Evolutionary conservation across 108 stramenopile genomes (phyloP).

Genomic region (Asterionellopsis glacialis): DNA sequence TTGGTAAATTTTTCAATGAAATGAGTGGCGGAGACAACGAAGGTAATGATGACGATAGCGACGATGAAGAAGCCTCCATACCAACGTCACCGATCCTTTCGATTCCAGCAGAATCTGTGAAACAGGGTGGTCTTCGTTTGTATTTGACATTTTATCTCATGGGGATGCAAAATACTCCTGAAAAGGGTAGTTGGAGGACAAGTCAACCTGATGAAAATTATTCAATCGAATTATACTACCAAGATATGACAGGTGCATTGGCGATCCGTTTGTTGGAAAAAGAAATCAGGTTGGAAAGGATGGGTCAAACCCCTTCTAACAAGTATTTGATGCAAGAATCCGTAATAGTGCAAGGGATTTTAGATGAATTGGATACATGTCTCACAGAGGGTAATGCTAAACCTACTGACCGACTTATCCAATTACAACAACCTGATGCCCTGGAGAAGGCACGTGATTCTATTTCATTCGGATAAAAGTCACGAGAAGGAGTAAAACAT

Average conservation of each 20-base stretch:
- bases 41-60: slow-evolving; percentile 6
- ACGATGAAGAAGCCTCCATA: slow-evolving; percentile 27
- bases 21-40: slow-evolving; percentile 14
- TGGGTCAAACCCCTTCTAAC: slow-evolving; percentile 64
- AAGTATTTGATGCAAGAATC: slow-evolving; percentile 74
- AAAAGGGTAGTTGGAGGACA: slow-evolving; percentile 57
- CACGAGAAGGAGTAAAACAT: too few relatives aligned
- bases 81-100: slow-evolving; percentile 35
- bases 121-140: slow-evolving; percentile 70
- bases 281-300: slow-evolving; percentile 51
- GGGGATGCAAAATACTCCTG: slow-evolving; percentile 78
- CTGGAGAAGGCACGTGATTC: slow-evolving; percentile 64
- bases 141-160: slow-evolving; percentile 71
- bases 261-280: slow-evolving; percentile 40
- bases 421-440: slow-evolving; percentile 45
- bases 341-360: slow-evolving; percentile 57
- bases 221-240: slow-evolving; percentile 60
- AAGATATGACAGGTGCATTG: slow-evolving; percentile 62
- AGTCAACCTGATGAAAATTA: slow-evolving; percentile 46
- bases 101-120: slow-evolving; percentile 63
- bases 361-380: slow-evolving; percentile 52
- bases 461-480: slow-evolving; percentile 54
- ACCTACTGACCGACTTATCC: slow-evolving; percentile 48
- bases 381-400: slow-evolving; percentile 15
- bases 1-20: slow-evolving; percentile 30